Conservation (phyloP, 1,284 basidiomycete genomes). For the Nidula niveotomentosa region DNA sequence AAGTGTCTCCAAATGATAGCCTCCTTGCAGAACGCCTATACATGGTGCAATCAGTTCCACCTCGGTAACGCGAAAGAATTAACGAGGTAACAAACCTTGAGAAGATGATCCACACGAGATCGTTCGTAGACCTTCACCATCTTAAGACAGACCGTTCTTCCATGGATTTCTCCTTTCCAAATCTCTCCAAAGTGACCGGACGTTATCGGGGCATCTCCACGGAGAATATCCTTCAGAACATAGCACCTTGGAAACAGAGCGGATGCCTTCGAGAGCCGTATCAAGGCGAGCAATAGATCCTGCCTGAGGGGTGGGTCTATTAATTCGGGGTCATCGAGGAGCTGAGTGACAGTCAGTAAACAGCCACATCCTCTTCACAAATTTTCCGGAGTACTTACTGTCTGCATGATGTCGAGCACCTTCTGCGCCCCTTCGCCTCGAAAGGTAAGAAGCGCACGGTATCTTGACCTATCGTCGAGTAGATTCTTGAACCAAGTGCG, state of each 20-base stretch:
- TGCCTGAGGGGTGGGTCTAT: neutral
- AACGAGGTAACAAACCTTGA: conserved; percentile 5
- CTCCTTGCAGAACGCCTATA: conserved; percentile 17
- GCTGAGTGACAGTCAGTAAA: conserved; percentile 3
- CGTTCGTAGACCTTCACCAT: conserved; percentile 7
- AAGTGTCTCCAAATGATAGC: conserved; percentile 29
- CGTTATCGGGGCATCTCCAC: conserved; percentile 4
- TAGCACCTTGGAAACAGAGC: conserved; percentile 12
- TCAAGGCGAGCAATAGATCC: conserved; percentile 4
- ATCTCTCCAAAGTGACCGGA: conserved; percentile 13
- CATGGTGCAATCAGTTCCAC: neutral
- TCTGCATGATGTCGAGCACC: conserved; percentile 13
- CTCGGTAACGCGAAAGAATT: neutral
- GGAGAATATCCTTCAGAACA: conserved; percentile 3
- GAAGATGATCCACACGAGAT: conserved; percentile 4
- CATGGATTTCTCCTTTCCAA: conserved; percentile 7
- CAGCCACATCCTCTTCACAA: neutral
- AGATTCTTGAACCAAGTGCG: too few relatives aligned
- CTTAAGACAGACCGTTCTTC: conserved; percentile 13
- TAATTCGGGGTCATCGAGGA: conserved; percentile 5
- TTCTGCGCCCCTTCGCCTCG: conserved; percentile 7
- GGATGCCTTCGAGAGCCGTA: conserved; percentile 7
- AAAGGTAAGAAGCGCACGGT: neutral
- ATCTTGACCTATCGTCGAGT: neutral
- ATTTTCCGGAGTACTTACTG: conserved; percentile 2